Evolutionary conservation across 306 rosid genomes (phyloP).

Genomic region (Dryas drummondii): DNA sequence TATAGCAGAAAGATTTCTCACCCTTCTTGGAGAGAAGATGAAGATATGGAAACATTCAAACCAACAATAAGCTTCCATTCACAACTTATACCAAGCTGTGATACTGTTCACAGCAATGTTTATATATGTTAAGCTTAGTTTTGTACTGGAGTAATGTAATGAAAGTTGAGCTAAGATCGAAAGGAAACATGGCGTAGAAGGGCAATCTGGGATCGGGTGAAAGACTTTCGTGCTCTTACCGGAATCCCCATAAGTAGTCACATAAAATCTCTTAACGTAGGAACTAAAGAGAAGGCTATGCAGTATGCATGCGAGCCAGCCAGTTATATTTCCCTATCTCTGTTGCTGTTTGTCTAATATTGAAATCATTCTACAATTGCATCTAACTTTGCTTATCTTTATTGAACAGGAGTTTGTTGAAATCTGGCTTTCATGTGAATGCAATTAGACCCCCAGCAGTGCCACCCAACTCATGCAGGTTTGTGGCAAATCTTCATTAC

Average conservation of each 20-base stretch:
- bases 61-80: not conserved
- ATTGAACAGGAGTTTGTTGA: conserved; percentile 66
- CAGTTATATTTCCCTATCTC: conserved; percentile 38
- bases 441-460: conserved; percentile 92
- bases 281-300: conserved; percentile 81
- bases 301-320: conserved; percentile 53
- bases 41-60: not conserved
- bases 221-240: conserved; percentile 71
- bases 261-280: conserved; percentile 82
- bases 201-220: conserved; percentile 71
- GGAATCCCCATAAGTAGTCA: conserved; percentile 86
- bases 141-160: not conserved
- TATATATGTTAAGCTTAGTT: too few relatives aligned
- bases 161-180: not conserved
- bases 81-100: too few relatives aligned
- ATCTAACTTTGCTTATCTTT: conserved; percentile 22
- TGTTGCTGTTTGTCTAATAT: not conserved
- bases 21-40: not conserved
- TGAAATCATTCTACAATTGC: not conserved
- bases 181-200: conserved; percentile 81
- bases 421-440: conserved; percentile 87
- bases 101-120: too few relatives aligned
- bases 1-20: not conserved
- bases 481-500: conserved; percentile 1
- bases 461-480: conserved; percentile 99